Percentiles rank a stretch among this genome's conserved stretches.
Conservation (phyloP, 192 early-diverging fungal genomes). For the Podila verticillata region DNA sequence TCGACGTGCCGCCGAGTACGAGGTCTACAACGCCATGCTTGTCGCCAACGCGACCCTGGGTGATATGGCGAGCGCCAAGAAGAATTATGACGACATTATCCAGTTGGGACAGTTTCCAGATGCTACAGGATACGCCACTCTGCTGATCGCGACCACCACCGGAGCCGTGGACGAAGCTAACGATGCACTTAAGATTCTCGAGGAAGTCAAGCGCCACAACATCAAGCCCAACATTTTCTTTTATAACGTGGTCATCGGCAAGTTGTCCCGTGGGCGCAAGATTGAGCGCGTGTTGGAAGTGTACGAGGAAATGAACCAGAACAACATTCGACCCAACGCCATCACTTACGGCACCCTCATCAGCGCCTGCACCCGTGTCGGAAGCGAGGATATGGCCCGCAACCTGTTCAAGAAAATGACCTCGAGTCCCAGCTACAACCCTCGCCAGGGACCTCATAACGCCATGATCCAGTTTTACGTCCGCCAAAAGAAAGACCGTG, state of each 20-base stretch:
- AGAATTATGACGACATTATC: conserved; percentile 62
- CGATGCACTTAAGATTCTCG: conserved; percentile 62
- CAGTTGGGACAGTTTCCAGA: conserved; percentile 54
- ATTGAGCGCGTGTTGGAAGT: conserved; percentile 57
- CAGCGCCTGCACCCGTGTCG: conserved; percentile 63
- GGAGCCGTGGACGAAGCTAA: conserved; percentile 61
- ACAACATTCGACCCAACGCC: conserved; percentile 59
- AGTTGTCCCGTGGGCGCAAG: conserved; percentile 67
- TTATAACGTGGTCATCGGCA: conserved; percentile 69
- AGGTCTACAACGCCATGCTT: conserved; percentile 60
- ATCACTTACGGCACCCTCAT: conserved; percentile 68
- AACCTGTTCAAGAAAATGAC: conserved; percentile 60
- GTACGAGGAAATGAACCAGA: conserved; percentile 65
- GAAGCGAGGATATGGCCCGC: conserved; percentile 60
- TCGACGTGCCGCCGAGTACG: conserved; percentile 44
- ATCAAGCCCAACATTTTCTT: conserved; percentile 65
- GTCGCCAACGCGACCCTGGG: conserved; percentile 60
- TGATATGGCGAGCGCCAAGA: conserved; percentile 60
- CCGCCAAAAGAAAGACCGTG: conserved; percentile 60
- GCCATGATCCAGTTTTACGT: conserved; percentile 73
- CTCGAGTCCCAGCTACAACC: conserved; percentile 53
- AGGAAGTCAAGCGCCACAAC: conserved; percentile 63
- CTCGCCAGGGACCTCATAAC: conserved; percentile 64
- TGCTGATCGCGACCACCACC: conserved; percentile 59
- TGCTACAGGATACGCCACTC: conserved; percentile 62